phyloP scores from a whole-genome alignment of 805 yeast species.

The Sugiyamaella lignohabitans region DNA sequence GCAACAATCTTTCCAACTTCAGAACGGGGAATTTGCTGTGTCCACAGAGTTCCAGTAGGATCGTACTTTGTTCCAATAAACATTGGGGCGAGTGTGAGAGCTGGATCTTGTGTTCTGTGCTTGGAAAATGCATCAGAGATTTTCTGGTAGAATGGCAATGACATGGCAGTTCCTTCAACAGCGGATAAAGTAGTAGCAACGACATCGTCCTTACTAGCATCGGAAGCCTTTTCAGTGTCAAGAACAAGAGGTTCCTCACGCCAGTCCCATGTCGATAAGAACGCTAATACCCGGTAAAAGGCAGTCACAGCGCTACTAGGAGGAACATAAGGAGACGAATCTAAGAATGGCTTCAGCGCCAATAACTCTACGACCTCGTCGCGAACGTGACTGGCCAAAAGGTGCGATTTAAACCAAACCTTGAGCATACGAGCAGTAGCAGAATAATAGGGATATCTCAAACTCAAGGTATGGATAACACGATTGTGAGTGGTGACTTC shows the following conservation, averaged over 20 bases:
- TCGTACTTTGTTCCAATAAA: slow-evolving; percentile 81
- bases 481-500: slow-evolving; percentile 77
- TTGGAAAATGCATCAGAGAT: slow-evolving; percentile 60
- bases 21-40: slow-evolving; percentile 44
- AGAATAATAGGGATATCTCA: slow-evolving; percentile 64
- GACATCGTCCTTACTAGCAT: slow-evolving; percentile 18
- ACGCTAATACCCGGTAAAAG: slow-evolving; percentile 64
- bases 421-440: slow-evolving; percentile 81
- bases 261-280: slow-evolving; percentile 90
- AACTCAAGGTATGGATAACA: slow-evolving; percentile 62
- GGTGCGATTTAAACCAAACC: slow-evolving; percentile 81
- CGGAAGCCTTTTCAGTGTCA: slow-evolving; percentile 48
- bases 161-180: slow-evolving; percentile 37
- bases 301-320: slow-evolving; percentile 81
- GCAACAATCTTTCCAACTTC: slow-evolving; percentile 62
- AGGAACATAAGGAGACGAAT: slow-evolving; percentile 73
- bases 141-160: slow-evolving; percentile 53
- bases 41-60: slow-evolving; percentile 81
- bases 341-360: slow-evolving; percentile 78
- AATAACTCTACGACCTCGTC: slow-evolving; percentile 80
- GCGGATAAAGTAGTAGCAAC: slow-evolving; percentile 5
- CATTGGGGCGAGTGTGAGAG: slow-evolving; percentile 68
- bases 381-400: slow-evolving; percentile 59
- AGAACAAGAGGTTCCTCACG: slow-evolving; percentile 75
- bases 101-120: slow-evolving; percentile 73